Percentiles rank a stretch among this genome's conserved stretches.
Conservation (phyloP, 805 yeast species). For the Starmera dryadoides region DNA sequence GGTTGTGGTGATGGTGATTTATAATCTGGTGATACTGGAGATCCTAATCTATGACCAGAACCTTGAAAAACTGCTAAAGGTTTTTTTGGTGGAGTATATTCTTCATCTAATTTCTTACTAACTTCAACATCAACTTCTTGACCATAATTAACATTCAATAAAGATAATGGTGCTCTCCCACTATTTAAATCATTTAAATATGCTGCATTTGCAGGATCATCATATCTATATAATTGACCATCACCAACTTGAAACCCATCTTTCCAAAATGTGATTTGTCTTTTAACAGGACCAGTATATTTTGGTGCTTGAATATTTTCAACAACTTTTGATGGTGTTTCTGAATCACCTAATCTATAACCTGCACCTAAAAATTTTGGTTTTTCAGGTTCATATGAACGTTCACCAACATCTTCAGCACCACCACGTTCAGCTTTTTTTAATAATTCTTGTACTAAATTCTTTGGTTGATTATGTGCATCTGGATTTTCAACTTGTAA, state of each 20-base stretch:
- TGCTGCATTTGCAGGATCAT: conserved; percentile 82
- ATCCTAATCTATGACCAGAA: conserved; percentile 78
- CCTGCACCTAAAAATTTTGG: conserved; percentile 30
- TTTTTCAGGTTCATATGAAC: conserved; percentile 25
- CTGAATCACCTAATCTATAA: conserved; percentile 30
- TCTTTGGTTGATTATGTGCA: conserved; percentile 30
- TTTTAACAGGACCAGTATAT: conserved; percentile 45
- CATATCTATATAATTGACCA: conserved; percentile 78
- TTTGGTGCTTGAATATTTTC: conserved; percentile 28
- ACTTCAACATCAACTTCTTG: conserved; percentile 93
- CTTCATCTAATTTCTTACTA: conserved; percentile 74
- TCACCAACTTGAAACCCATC: conserved; percentile 96
- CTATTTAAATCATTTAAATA: conserved; percentile 74
- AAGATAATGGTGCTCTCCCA: conserved; percentile 85
- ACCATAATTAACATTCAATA: conserved; percentile 78
- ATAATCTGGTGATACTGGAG: conserved; percentile 76
- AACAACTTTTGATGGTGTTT: conserved; percentile 24
- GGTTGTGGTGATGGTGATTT: conserved; percentile 12
- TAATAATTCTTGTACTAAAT: conserved; percentile 45
- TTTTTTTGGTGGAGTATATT: conserved; percentile 62
- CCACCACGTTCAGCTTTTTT: conserved; percentile 66
- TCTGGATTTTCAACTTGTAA: conserved; percentile 67
- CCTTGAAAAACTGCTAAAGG: conserved; percentile 68
- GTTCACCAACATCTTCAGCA: conserved; percentile 30
- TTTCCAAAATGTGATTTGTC: conserved; percentile 91